A percentile compares a stretch with the other conserved stretches of the same genome.
These are phyloP conservation scores for Leonotis leonurus DNA, from an alignment of 257 asterid species.

Conservation along the genomic window DNA sequence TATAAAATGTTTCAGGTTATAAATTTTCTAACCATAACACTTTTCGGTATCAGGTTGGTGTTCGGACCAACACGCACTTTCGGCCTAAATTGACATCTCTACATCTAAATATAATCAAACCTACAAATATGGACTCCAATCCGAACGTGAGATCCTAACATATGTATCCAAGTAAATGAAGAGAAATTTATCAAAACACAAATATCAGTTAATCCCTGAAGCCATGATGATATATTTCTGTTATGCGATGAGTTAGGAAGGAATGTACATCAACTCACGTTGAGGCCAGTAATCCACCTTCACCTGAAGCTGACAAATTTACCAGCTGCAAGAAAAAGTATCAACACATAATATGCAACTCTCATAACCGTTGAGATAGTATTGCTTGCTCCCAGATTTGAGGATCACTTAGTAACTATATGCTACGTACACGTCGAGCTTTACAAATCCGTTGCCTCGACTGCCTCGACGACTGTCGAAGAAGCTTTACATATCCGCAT, in stretches of 20 bases:
- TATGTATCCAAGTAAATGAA: not conserved
- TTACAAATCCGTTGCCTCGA: slow-evolving; percentile 50
- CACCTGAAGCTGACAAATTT: slow-evolving; percentile 16
- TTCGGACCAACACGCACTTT: no score
- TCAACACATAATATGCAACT: no score
- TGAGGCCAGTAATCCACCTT: not conserved
- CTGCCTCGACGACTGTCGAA: no score
- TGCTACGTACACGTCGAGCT: not conserved
- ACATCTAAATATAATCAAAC: no score
- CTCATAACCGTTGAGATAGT: no score
- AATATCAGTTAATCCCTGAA: not conserved
- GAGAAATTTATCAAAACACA: not conserved
- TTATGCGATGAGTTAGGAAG: slow-evolving; percentile 10
- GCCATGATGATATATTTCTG: not conserved
- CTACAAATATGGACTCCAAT: not conserved
- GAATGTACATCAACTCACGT: slow-evolving; percentile 17
- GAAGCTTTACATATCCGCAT: no score
- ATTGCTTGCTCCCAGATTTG: no score
- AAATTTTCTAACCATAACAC: no score
- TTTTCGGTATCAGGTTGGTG: no score
- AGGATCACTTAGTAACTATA: not conserved
- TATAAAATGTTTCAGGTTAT: no score
- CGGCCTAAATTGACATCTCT: no score
- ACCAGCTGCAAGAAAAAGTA: slow-evolving; percentile 12
- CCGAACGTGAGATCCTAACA: not conserved